Evolutionary conservation across 371 early-diverging fungal genomes (phyloP).

Genomic region (Haplosporangium sp.): DNA sequence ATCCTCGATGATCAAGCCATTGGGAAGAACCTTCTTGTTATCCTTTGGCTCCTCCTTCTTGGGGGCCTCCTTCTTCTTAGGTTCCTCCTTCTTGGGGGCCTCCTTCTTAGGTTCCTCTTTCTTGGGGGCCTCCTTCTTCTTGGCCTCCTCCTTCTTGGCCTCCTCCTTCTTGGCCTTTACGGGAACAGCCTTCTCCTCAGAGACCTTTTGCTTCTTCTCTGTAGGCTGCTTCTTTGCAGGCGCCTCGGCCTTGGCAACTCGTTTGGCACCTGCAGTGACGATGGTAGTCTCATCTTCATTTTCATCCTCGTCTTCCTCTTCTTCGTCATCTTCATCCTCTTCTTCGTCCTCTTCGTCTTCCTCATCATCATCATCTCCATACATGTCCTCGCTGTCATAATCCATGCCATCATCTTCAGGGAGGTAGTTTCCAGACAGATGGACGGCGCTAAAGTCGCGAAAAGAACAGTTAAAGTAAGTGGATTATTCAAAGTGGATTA

Average conservation of each 20-base stretch:
- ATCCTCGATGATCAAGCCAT: conserved; percentile 88
- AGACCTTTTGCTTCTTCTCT: conserved; percentile 57
- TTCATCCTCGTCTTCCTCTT: conserved; percentile 61
- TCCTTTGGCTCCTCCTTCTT: conserved; percentile 59
- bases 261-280: conserved; percentile 61
- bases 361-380: conserved; percentile 59
- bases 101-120: conserved; percentile 52
- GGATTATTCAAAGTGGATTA: not conserved
- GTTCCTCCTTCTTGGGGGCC: conserved; percentile 61
- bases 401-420: conserved; percentile 60
- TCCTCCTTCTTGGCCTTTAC: conserved; percentile 53
- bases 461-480: not conserved
- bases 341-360: conserved; percentile 61
- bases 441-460: conserved; percentile 57
- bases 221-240: conserved; percentile 57
- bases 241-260: conserved; percentile 55
- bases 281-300: conserved; percentile 62
- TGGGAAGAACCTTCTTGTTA: conserved; percentile 67
- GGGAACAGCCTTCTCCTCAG: conserved; percentile 57
- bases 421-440: conserved; percentile 84
- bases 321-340: conserved; percentile 62
- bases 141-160: conserved; percentile 55
- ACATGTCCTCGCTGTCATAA: conserved; percentile 57
- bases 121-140: conserved; percentile 18
- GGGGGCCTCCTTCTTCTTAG: conserved; percentile 52